Conservation (phyloP, 139 green algal genomes). For the Chlamydomonas sphaeroides region DNA sequence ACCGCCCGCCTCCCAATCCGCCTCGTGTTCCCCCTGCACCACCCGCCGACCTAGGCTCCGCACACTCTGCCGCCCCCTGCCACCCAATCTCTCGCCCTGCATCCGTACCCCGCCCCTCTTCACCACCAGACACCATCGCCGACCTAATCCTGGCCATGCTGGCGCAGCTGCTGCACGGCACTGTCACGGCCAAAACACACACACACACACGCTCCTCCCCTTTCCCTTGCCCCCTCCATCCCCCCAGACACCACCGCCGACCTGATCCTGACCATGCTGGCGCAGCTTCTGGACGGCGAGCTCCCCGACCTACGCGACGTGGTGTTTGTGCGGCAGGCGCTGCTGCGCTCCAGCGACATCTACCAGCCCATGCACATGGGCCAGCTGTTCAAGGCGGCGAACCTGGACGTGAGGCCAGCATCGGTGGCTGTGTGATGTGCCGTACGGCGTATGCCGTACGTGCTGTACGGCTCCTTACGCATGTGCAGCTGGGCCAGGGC, state of each 20-base stretch:
- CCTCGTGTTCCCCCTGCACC: too few relatives aligned
- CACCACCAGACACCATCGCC: constrained; percentile 13
- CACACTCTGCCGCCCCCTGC: too few relatives aligned
- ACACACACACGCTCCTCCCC: too few relatives aligned
- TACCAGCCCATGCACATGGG: constrained; percentile 11
- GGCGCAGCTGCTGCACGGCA: constrained; percentile 10
- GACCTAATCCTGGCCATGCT: constrained; percentile 38
- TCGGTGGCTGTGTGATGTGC: too few relatives aligned
- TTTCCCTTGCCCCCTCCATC: too few relatives aligned
- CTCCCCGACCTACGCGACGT: constrained; percentile 22
- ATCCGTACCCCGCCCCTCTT: neutral
- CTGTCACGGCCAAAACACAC: too few relatives aligned
- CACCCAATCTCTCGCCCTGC: too few relatives aligned
- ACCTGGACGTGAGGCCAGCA: constrained; percentile 43
- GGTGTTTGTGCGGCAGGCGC: constrained; percentile 26
- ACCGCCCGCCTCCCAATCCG: neutral
- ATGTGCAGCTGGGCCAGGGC: neutral
- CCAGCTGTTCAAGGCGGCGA: neutral
- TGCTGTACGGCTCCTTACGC: too few relatives aligned
- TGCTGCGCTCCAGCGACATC: neutral
- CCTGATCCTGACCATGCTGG: neutral
- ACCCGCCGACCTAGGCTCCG: too few relatives aligned
- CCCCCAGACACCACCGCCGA: neutral
- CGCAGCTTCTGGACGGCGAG: neutral
- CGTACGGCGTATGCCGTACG: too few relatives aligned